Conservation (phyloP, 2,329 filamentous ascomycete genomes). For the Westerdykella aurantiaca region DNA sequence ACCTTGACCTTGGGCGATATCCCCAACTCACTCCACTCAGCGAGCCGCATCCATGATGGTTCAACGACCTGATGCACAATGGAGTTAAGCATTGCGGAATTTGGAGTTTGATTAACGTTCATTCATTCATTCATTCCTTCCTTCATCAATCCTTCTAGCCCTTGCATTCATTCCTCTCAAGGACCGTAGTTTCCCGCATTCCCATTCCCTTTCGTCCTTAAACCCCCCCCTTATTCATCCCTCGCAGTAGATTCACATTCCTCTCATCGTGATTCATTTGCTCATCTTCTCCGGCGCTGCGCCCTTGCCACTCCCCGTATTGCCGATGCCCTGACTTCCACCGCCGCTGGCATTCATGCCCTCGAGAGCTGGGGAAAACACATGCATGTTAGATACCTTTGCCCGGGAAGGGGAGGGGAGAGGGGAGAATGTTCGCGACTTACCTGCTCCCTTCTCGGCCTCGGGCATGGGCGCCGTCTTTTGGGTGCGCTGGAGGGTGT, state of each 20-base stretch:
- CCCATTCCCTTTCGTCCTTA: neutral
- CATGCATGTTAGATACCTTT: slow-evolving; percentile 9
- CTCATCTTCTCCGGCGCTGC: slow-evolving; percentile 4
- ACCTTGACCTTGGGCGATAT: too few relatives aligned
- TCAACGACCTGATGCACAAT: too few relatives aligned
- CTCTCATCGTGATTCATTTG: neutral
- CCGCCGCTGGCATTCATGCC: slow-evolving; percentile 34
- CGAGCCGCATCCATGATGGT: too few relatives aligned
- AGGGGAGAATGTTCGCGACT: slow-evolving; percentile 1
- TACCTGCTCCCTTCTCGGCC: slow-evolving; percentile 36
- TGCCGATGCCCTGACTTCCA: slow-evolving; percentile 14
- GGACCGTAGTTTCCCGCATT: neutral
- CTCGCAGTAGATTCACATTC: neutral
- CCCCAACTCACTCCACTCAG: too few relatives aligned
- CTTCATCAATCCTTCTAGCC: too few relatives aligned
- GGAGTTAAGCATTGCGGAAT: too few relatives aligned
- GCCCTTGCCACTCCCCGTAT: slow-evolving; percentile 14
- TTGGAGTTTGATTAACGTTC: too few relatives aligned
- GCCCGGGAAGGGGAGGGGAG: neutral
- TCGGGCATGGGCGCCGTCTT: slow-evolving; percentile 38
- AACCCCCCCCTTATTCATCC: neutral
- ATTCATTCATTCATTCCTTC: too few relatives aligned
- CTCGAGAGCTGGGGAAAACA: slow-evolving; percentile 17
- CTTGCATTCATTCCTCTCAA: too few relatives aligned
- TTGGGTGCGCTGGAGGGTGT: slow-evolving; percentile 33